Base-by-base conservation (phyloP, 169 alveolate genomes). In the Cryptosporidium sp. region DNA sequence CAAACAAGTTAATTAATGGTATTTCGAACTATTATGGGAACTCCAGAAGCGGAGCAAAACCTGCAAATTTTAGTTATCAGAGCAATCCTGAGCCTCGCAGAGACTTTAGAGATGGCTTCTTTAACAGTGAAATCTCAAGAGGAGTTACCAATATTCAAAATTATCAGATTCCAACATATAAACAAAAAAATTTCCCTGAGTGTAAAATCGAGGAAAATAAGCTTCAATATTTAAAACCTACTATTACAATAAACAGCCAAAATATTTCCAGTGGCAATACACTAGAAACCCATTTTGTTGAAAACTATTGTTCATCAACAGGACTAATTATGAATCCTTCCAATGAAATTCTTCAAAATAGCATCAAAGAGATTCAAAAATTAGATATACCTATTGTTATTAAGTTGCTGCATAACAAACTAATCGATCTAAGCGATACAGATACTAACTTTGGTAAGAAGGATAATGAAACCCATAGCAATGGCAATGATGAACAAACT, bases 271-370 rank as follows among this genome's bases (percentile, higher is more conserved):
- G n/a, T 29, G 26, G n/a, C 3, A 42, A 80, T 33, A 18, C 53
- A 9, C 45, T 80, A 18, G 89, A 80, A 39, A 62, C 31, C 26
- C 42, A 42, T 42, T 80, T 80, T 16, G 51, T 80, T 29, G 89
- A 80, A 23, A 80, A 33, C 29, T 80, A 62, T n/a, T 80, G 89
- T 14, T 80, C 75, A 35, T 33, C 31, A 33, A 62, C 52, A 42
- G 89, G 89, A 12, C 37, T 80, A 61, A 80, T 62, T 44, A n/a
- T 65, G 35, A 60, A 61, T 39, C 89, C 89, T 8, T 80, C 89
- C 42, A 18, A 7, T 16, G 89, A 80, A 12, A 62, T 29, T 23
- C 65, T 80, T 29, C 89, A 80, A 39, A 65, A 65, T 23, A 42
- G 62, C n/a, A 48, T 80, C 33, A 60, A 48, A 65, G 75, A 80